Percentiles rank a stretch among this genome's conserved stretches.
These are phyloP conservation scores for Skeletonema potamos DNA, from an alignment of 108 stramenopile species.

Conservation along the genomic window DNA sequence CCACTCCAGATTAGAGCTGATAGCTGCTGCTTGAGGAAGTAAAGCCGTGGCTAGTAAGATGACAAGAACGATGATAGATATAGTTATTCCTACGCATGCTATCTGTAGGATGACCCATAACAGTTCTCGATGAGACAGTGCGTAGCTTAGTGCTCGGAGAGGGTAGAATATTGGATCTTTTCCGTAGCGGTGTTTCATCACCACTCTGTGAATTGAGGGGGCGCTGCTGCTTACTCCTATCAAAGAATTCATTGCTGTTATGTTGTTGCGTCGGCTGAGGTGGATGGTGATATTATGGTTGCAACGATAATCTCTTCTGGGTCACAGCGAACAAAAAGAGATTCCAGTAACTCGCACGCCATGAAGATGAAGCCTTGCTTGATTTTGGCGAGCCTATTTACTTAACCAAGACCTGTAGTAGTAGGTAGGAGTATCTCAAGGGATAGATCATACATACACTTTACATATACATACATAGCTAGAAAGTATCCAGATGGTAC, in stretches of 20 bases:
- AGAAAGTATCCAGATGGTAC: too few relatives aligned
- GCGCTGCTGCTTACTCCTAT: not conserved
- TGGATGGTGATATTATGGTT: too few relatives aligned
- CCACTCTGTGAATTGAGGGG: not conserved
- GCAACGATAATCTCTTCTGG: too few relatives aligned
- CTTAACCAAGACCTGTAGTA: too few relatives aligned
- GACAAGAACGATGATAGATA: constrained; percentile 21
- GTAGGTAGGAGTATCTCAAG: too few relatives aligned
- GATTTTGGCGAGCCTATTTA: too few relatives aligned
- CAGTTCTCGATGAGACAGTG: constrained; percentile 21
- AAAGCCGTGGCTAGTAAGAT: constrained; percentile 27
- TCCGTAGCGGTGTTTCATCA: constrained; percentile 18
- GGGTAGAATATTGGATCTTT: constrained; percentile 36
- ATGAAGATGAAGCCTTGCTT: too few relatives aligned
- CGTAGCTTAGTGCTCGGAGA: constrained; percentile 16
- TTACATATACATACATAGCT: too few relatives aligned
- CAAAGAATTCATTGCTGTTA: not conserved
- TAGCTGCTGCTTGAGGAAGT: constrained; percentile 21
- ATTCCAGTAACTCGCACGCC: too few relatives aligned
- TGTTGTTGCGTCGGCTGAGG: not conserved
- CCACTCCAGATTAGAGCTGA: constrained; percentile 24
- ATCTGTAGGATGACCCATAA: constrained; percentile 15
- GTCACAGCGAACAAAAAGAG: too few relatives aligned
- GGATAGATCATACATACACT: too few relatives aligned
- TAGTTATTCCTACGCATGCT: constrained; percentile 19